These are phyloP conservation scores for Tylopilus balloui DNA, from an alignment of 768 basidiomycete species.

Conservation along the genomic window DNA sequence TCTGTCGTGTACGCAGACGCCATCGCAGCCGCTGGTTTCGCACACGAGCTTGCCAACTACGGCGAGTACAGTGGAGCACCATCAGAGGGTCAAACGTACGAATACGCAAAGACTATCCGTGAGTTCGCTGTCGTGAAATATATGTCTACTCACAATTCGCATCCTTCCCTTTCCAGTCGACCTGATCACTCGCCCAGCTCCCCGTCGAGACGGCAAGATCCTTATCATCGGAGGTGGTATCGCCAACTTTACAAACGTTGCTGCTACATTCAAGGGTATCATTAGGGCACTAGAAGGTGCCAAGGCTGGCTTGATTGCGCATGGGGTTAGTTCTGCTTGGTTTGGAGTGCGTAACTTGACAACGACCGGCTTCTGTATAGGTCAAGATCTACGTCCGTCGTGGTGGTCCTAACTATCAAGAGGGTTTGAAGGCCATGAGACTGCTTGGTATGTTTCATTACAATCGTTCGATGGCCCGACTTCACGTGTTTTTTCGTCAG, in stretches of 20 bases:
- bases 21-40: constrained; percentile 89
- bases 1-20: constrained; percentile 69
- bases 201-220: constrained; percentile 87
- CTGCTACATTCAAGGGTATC: constrained; percentile 99
- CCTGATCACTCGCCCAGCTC: constrained; percentile 86
- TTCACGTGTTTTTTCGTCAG: constrained; percentile 9
- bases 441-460: constrained; percentile 54
- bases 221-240: constrained; percentile 99
- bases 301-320: constrained; percentile 74
- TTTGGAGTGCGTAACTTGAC: not conserved
- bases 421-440: constrained; percentile 97
- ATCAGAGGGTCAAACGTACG: constrained; percentile 96
- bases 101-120: constrained; percentile 98
- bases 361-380: constrained; percentile 39
- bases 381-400: constrained; percentile 97
- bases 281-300: constrained; percentile 94
- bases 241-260: constrained; percentile 99
- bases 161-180: constrained; percentile 52
- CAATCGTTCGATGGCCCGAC: not conserved
- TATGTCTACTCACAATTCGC: not conserved
- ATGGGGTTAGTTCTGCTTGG: constrained; percentile 17
- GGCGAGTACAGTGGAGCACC: constrained; percentile 99
- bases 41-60: constrained; percentile 98
- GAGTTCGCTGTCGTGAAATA: constrained; percentile 28
- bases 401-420: constrained; percentile 99